These are phyloP conservation scores for Liquidambar formosana DNA, from an alignment of 164 flowering plant genomes.

Conservation along the genomic window DNA sequence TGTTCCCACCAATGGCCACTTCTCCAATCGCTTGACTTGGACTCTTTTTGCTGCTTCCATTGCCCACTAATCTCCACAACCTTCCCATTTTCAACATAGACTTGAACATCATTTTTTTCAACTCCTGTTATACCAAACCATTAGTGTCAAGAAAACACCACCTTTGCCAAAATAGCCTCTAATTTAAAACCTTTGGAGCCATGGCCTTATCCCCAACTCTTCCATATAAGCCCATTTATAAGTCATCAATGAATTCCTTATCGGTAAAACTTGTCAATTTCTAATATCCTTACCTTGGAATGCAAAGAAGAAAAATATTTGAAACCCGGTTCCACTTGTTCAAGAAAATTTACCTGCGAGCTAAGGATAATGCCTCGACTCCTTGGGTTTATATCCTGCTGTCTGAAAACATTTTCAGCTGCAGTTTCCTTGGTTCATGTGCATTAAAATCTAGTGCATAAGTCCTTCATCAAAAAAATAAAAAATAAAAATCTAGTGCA, in stretches of 20 bases:
- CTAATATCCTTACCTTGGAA: too few relatives aligned
- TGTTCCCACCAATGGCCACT: constrained; percentile 80
- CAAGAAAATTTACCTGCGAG: neutral
- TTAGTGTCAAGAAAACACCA: neutral
- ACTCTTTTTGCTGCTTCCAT: constrained; percentile 51
- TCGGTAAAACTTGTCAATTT: too few relatives aligned
- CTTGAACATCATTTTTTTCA: constrained; percentile 35
- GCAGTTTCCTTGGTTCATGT: neutral
- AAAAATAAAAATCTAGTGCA: neutral
- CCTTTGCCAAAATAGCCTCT: neutral
- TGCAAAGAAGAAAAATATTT: too few relatives aligned
- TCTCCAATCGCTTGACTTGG: constrained; percentile 64
- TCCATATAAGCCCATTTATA: neutral
- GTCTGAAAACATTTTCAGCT: too few relatives aligned
- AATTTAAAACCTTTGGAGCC: neutral
- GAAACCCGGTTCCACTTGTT: too few relatives aligned
- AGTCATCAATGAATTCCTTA: too few relatives aligned
- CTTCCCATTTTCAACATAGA: constrained; percentile 61
- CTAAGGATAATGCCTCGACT: neutral
- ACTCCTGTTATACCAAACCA: constrained; percentile 35
- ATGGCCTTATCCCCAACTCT: constrained; percentile 6
- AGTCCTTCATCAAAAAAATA: neutral
- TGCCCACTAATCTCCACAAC: constrained; percentile 75
- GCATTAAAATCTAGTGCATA: neutral
- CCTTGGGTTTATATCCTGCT: constrained; percentile 5